phyloP scores from a whole-genome alignment of 2,329 filamentous ascomycete genomes.

The Colletotrichum abscissum region DNA sequence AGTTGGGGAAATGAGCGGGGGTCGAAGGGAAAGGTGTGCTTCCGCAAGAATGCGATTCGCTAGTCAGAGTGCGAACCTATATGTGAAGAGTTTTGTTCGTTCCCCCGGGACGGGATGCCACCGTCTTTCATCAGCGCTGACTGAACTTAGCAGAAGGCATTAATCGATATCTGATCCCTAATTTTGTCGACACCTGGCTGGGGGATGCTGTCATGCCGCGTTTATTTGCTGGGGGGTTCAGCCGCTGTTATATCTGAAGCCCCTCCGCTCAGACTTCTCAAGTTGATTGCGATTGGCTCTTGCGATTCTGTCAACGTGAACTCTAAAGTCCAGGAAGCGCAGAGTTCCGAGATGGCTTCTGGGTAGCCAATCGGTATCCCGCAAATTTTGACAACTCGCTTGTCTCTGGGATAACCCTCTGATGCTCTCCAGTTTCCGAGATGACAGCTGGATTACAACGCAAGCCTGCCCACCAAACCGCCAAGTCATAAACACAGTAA shows the following conservation, averaged over 20 bases:
- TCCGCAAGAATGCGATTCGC: conserved; percentile 23
- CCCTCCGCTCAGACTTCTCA: neutral
- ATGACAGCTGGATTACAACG: conserved; percentile 18
- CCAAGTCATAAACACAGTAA: conserved; percentile 3
- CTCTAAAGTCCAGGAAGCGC: neutral
- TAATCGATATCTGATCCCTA: neutral
- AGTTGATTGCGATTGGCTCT: conserved; percentile 6
- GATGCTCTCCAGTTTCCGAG: neutral
- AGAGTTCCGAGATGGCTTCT: conserved; percentile 1
- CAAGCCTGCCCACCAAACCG: neutral
- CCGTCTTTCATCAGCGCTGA: conserved; percentile 10
- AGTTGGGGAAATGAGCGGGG: conserved; percentile 18
- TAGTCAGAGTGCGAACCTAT: conserved; percentile 20
- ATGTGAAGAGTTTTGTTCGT: neutral
- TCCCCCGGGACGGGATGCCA: neutral
- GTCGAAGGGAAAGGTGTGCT: neutral
- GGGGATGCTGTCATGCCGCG: neutral
- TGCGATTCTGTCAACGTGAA: neutral
- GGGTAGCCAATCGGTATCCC: conserved; percentile 21
- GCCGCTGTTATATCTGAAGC: neutral
- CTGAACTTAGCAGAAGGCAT: neutral
- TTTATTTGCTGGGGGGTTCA: neutral
- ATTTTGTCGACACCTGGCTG: neutral
- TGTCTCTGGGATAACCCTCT: neutral
- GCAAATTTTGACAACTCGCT: conserved; percentile 1